These are phyloP conservation scores for Eucalyptus leucophloia DNA, from an alignment of 345 rosid species.

Conservation along the genomic window DNA sequence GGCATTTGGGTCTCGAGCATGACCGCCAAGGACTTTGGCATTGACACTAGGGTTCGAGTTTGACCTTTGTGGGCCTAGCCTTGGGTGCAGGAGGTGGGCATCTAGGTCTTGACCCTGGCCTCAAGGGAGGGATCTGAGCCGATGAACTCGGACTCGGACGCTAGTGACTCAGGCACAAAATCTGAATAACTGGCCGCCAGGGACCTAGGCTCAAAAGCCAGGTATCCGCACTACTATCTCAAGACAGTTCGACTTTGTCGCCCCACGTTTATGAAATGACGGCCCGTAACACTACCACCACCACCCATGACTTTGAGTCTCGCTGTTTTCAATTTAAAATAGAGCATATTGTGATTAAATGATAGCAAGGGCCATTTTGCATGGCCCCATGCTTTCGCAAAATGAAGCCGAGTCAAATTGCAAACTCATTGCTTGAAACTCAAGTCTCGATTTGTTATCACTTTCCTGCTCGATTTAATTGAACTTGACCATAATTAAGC, in stretches of 20 bases:
- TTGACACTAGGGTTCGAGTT: rapidly evolving
- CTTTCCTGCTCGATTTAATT: not conserved
- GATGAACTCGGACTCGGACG: not conserved
- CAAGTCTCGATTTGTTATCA: not conserved
- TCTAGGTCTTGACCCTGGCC: too few species aligned
- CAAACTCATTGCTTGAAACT: not conserved
- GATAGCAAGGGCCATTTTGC: not conserved
- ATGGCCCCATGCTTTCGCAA: not conserved
- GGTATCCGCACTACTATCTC: not conserved
- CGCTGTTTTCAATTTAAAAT: not conserved
- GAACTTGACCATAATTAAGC: not conserved
- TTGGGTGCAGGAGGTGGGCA: not conserved
- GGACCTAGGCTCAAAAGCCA: not conserved
- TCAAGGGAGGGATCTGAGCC: not conserved
- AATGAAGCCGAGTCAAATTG: not conserved
- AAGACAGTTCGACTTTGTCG: not conserved
- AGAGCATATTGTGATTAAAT: not conserved
- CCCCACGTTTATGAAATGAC: not conserved
- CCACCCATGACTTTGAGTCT: not conserved
- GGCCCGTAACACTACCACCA: not conserved
- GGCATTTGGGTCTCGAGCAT: not conserved
- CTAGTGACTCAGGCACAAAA: not conserved
- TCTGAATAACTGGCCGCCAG: not conserved
- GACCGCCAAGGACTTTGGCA: not conserved
- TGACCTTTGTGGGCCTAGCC: not conserved